Percentiles rank a stretch among this genome's conserved stretches.
Conservation (phyloP, 495 filamentous ascomycete species). For the Achaetomiella virescens region DNA sequence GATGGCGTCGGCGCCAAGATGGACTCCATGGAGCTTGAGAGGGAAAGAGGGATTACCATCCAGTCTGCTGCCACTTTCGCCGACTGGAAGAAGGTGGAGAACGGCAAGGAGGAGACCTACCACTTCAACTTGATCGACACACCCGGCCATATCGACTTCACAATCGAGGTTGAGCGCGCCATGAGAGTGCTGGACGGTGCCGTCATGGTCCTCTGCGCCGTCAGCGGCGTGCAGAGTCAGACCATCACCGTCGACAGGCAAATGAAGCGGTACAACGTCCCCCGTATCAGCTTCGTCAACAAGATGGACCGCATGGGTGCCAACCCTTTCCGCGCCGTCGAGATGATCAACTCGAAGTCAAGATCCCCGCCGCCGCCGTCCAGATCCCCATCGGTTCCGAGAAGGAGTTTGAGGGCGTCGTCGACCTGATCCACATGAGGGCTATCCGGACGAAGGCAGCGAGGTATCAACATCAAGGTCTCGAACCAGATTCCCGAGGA, state of each 20-base stretch:
- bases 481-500: slow-evolving; percentile 76
- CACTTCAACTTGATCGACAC: slow-evolving; percentile 99
- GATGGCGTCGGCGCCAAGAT: slow-evolving; percentile 98
- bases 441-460: slow-evolving; percentile 82
- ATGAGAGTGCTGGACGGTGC: slow-evolving; percentile 94
- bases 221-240: slow-evolving; percentile 94
- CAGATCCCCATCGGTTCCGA: slow-evolving; percentile 94
- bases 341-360: slow-evolving; percentile 95
- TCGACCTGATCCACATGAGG: slow-evolving; percentile 89
- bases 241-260: slow-evolving; percentile 98
- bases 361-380: slow-evolving; percentile 84
- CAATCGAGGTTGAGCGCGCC: slow-evolving; percentile 97
- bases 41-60: slow-evolving; percentile 98
- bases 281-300: slow-evolving; percentile 92
- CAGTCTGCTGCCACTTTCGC: slow-evolving; percentile 97
- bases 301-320: slow-evolving; percentile 99
- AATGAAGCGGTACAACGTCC: slow-evolving; percentile 97
- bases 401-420: slow-evolving; percentile 88
- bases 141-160: slow-evolving; percentile 98
- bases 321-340: slow-evolving; percentile 95
- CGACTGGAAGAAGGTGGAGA: slow-evolving; percentile 81
- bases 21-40: slow-evolving; percentile 99
- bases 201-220: slow-evolving; percentile 97
- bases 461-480: slow-evolving; percentile 62
- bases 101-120: slow-evolving; percentile 80